Base-by-base conservation (phyloP, 2,329 filamentous ascomycete genomes). In the Xylariaceae sp. region DNA sequence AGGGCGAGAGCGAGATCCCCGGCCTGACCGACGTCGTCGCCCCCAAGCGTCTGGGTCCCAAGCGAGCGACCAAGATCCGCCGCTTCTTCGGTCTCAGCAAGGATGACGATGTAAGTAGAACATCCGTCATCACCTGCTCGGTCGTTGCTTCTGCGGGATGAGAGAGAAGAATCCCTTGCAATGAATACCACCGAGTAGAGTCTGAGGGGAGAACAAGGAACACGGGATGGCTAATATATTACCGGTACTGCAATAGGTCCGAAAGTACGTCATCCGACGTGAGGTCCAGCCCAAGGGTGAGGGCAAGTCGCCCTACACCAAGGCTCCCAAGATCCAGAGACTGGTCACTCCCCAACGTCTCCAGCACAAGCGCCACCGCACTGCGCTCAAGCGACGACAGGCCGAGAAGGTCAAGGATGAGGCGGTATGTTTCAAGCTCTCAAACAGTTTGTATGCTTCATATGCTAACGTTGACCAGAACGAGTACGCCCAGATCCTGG, bases 81-180 rank as follows among this genome's bases (percentile, higher is more conserved):
- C 89, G 88, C 79, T 99, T 99, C 90, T 99, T 98, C 85, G 89
- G 91, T 84, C 90, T 99, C 87, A 93, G 89, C 90, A 98, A 98
- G 93, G 93, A 98, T 89, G 95, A 99, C 86, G 95, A 99, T 90
- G 93, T 98, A 90, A 87, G 90, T 92, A 78, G 74, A 78, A 74
- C 76, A 80, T 75, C 80, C 79, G 80, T 88, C 85, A 85, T 89
- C 84, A 83, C 89, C 88, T 91, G 81, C 84, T 83, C 83, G 73
- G 75, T 75, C 71, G 65, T 77, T 79, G 77, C 76, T 74, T 64
- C 68, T 68, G 69, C 67, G 65, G 70, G 70, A 69, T 71, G 70
- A 72, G 66, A 71, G 65, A 67, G 65, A 68, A 66, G 64, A 77
- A 73, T 77, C 73, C 71, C 71, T 68, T 70, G 70, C 75, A 74